Percentiles rank a stretch among this genome's conserved stretches.
Conservation (phyloP, 345 rosid species). For the Anastatica hierochuntica region DNA sequence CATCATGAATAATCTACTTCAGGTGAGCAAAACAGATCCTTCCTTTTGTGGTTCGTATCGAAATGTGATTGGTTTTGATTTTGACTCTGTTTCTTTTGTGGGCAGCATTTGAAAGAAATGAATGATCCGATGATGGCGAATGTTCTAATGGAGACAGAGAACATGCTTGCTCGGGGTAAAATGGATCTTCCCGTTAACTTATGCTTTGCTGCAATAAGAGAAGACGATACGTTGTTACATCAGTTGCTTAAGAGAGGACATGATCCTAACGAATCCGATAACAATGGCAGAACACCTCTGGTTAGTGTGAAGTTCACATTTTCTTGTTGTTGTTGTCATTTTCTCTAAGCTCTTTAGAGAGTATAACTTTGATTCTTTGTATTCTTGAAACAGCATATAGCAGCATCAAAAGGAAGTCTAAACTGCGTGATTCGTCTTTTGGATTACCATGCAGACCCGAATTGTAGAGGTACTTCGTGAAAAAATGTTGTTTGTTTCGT, state of each 20-base stretch:
- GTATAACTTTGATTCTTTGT: background rate
- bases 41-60: no score
- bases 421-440: conserved; percentile 67
- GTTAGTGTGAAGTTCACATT: conserved; percentile 31
- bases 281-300: conserved; percentile 64
- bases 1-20: conserved; percentile 86
- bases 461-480: conserved; percentile 45
- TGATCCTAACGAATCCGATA: conserved; percentile 81
- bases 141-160: conserved; percentile 57
- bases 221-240: conserved; percentile 64
- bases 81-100: background rate
- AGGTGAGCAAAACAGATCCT: conserved; percentile 34
- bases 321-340: background rate
- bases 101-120: conserved; percentile 61
- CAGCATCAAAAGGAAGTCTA: conserved; percentile 68
- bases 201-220: conserved; percentile 68
- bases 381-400: conserved; percentile 52
- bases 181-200: conserved; percentile 72
- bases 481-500: background rate
- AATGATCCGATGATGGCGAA: conserved; percentile 61
- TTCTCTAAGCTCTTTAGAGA: background rate
- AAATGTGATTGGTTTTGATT: background rate
- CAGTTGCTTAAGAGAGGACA: conserved; percentile 68
- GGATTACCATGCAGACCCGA: conserved; percentile 57
- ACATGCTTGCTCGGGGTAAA: conserved; percentile 69